Base-by-base conservation (phyloP, 1,284 basidiomycete species). In the Pseudozyma hubeiensis region DNA sequence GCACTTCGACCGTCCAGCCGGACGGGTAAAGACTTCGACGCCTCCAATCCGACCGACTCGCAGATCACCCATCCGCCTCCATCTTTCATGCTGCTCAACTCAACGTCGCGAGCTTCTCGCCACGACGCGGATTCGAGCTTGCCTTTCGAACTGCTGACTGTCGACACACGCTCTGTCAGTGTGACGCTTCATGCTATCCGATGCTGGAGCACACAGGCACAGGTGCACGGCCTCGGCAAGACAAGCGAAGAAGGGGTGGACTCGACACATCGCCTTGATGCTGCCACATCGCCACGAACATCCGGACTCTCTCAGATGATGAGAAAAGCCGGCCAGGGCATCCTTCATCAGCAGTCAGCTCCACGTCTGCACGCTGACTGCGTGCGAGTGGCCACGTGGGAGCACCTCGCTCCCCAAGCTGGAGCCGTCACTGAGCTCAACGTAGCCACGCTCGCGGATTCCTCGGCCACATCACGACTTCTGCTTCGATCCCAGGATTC, bases 301-400 rank as follows among this genome's bases (percentile, higher is more conserved):
- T 74, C 70, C 11, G 70, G 70, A 41, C 44, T 74, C 8, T 64
- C 70, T 4, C 62, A 74, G 50, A 74, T 74, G 70, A 74, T 74
- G 70, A 49, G 57, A 29, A 60, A 46, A 39, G 70, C 70, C 0
- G 70, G 70, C 29, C 65, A 67, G 17, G 65, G 70, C 7, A 49
- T 74, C 11, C 43, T 74, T 9, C 44, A 43, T 13, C 40, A 31
- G 13, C 64, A 66, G 17, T 41, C 53, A 29, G 8, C 43, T n/a
- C 63, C 64, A 7, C 60, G 64, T 1, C 43, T 73, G 10, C 53
- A 57, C 34, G 62, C 57, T 10, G 70, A 74, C 2, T 68, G 65
- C 14, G 31, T 51, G 31, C 56, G 70, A 4, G 34, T 62, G 9
- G 70, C 70, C 1, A n/a, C 57, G 14, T 74, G 70, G 70, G 54